Evolutionary conservation across 352 stramenopile genomes (phyloP).

Genomic region (Globisporangium barbulae): DNA sequence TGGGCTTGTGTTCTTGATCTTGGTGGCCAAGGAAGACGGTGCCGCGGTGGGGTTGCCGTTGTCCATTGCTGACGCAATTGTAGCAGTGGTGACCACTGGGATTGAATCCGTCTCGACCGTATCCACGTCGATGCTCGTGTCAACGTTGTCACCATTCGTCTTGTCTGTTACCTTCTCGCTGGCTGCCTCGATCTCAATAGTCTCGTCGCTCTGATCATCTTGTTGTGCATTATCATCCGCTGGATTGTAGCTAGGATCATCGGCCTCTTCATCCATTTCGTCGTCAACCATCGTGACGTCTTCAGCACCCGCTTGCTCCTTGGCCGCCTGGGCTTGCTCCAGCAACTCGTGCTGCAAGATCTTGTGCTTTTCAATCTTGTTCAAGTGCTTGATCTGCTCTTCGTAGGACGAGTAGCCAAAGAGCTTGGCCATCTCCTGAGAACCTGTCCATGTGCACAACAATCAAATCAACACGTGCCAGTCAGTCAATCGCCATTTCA

Average conservation of each 20-base stretch:
- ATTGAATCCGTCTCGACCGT: neutral
- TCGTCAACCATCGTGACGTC: slow-evolving; percentile 13
- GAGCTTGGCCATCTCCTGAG: slow-evolving; percentile 63
- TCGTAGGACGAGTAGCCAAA: slow-evolving; percentile 77
- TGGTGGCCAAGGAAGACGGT: neutral
- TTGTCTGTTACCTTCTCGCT: neutral
- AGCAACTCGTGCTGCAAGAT: slow-evolving; percentile 48
- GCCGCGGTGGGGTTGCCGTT: neutral
- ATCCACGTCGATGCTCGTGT: neutral
- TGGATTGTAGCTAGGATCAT: slow-evolving; percentile 7
- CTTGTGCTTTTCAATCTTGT: slow-evolving; percentile 60
- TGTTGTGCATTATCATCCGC: slow-evolving; percentile 12
- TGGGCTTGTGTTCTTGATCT: neutral
- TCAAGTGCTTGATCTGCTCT: slow-evolving; percentile 63
- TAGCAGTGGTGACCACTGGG: neutral
- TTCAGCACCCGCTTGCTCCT: slow-evolving; percentile 10
- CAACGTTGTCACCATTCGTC: neutral
- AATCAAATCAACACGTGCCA: neutral
- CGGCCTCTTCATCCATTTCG: slow-evolving; percentile 17
- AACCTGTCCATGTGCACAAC: slow-evolving; percentile 17
- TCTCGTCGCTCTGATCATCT: slow-evolving; percentile 17
- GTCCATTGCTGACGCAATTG: neutral
- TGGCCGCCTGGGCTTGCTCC: slow-evolving; percentile 21
- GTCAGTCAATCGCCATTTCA: neutral
- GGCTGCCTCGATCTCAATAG: slow-evolving; percentile 12